phyloP scores from a whole-genome alignment of 495 filamentous ascomycete genomes.

The Hypoxylon cercidicola region DNA sequence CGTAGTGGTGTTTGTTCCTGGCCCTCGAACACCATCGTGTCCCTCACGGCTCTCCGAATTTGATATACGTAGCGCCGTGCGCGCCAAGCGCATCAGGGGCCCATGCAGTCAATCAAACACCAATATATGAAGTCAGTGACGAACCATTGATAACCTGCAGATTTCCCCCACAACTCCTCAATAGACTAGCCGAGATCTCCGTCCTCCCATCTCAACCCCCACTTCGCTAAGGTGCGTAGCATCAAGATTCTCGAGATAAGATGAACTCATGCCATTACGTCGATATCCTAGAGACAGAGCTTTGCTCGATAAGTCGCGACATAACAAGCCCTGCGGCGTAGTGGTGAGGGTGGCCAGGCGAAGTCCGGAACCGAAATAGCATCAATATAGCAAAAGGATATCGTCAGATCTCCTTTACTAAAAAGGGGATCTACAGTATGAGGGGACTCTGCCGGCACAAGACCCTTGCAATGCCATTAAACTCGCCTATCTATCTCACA shows the following conservation, averaged over 20 bases:
- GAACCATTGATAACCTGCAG: conserved; percentile 37
- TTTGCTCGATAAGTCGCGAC: conserved; percentile 15
- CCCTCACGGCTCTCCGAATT: conserved; percentile 6
- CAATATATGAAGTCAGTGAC: conserved; percentile 31
- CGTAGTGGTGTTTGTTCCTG: conserved; percentile 7
- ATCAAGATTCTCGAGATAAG: conserved; percentile 38
- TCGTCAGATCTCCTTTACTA: conserved; percentile 24
- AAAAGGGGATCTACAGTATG: conserved; percentile 25
- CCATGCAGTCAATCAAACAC: conserved; percentile 30
- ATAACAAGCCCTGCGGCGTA: conserved; percentile 9
- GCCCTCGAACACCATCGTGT: neutral
- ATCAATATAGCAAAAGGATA: conserved; percentile 3
- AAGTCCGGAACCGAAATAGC: conserved; percentile 37
- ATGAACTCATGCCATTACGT: conserved; percentile 26
- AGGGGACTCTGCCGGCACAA: conserved; percentile 6
- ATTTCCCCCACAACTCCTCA: conserved; percentile 40
- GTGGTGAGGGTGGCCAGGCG: conserved; percentile 20
- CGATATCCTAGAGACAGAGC: conserved; percentile 19
- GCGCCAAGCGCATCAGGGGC: conserved; percentile 10
- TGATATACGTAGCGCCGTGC: conserved; percentile 13
- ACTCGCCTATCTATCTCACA: conserved; percentile 41
- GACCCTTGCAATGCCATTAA: conserved; percentile 32
- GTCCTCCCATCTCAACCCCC: conserved; percentile 32
- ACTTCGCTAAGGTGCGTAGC: conserved; percentile 27
- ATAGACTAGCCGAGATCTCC: conserved; percentile 41